Percentiles rank a stretch among this genome's conserved stretches.
Evolutionary conservation across 2,329 filamentous ascomycete species (phyloP).

Genomic region (Coniochaeta sp.): DNA sequence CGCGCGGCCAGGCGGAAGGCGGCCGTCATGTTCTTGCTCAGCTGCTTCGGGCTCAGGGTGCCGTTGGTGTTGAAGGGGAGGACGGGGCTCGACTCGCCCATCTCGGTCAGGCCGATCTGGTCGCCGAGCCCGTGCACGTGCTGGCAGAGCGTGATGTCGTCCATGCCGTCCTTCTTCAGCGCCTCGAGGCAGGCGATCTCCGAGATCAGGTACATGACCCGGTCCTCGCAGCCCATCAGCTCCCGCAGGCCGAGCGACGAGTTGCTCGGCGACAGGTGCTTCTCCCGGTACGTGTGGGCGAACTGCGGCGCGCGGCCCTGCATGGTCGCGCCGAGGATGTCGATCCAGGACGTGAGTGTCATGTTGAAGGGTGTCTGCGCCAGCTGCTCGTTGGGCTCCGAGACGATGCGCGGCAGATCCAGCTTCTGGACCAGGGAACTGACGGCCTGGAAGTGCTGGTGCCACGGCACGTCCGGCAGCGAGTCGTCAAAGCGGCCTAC

Average conservation of each 20-base stretch:
- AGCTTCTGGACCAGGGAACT: conserved; percentile 80
- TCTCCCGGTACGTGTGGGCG: conserved; percentile 91
- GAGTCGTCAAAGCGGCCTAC: conserved; percentile 81
- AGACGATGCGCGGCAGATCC: conserved; percentile 63
- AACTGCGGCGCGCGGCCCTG: conserved; percentile 78
- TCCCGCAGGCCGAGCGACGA: conserved; percentile 69
- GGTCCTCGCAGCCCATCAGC: conserved; percentile 96
- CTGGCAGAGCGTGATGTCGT: conserved; percentile 78
- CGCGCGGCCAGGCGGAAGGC: conserved; percentile 88
- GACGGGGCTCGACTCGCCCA: conserved; percentile 49
- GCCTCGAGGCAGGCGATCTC: conserved; percentile 95
- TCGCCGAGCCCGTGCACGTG: conserved; percentile 84
- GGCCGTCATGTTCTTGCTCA: conserved; percentile 81
- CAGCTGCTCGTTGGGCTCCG: conserved; percentile 51
- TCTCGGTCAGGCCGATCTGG: conserved; percentile 78
- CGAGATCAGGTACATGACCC: conserved; percentile 95
- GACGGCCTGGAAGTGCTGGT: conserved; percentile 91
- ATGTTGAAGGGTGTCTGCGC: conserved; percentile 83
- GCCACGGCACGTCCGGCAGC: conserved; percentile 90
- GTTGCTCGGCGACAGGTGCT: conserved; percentile 66
- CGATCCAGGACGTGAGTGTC: conserved; percentile 90
- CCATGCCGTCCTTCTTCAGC: conserved; percentile 74
- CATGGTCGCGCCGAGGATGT: conserved; percentile 93
- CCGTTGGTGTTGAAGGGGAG: conserved; percentile 62
- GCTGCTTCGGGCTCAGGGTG: conserved; percentile 71